phyloP scores from a whole-genome alignment of 257 asterid genomes.

The Lithospermum erythrorhizon region DNA sequence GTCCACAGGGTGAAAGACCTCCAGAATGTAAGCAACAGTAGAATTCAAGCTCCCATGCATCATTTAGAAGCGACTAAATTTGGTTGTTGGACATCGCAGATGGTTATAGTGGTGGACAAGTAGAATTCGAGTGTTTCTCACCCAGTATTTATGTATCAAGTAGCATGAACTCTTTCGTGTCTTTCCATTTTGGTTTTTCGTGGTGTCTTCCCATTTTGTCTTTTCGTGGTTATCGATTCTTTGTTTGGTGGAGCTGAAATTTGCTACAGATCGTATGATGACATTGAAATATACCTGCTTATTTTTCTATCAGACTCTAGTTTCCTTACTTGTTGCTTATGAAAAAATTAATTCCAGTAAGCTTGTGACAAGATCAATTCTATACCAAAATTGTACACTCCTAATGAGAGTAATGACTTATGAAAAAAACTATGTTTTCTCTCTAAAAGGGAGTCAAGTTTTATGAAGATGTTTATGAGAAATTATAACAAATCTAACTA shows the following conservation, averaged over 20 bases:
- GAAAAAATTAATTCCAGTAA: too few relatives aligned
- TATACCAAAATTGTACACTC: too few relatives aligned
- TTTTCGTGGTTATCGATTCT: background rate
- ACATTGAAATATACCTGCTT: background rate
- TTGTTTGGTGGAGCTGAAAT: too few relatives aligned
- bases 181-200: background rate
- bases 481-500: too few relatives aligned
- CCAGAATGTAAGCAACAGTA: conserved; percentile 6
- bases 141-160: too few relatives aligned
- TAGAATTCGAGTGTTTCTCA: background rate
- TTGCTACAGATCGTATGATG: background rate
- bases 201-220: background rate
- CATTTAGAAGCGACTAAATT: background rate
- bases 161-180: background rate
- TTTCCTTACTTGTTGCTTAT: too few relatives aligned
- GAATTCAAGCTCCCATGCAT: background rate
- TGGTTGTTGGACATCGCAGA: background rate
- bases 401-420: too few relatives aligned
- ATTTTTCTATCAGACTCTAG: background rate
- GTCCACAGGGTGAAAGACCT: conserved; percentile 1
- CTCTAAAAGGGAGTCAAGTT: too few relatives aligned
- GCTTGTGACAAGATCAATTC: too few relatives aligned
- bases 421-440: too few relatives aligned
- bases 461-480: too few relatives aligned
- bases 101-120: background rate